These are phyloP conservation scores for Trichoderma asperellum DNA, from an alignment of 2,329 filamentous ascomycete genomes.

Conservation along the genomic window DNA sequence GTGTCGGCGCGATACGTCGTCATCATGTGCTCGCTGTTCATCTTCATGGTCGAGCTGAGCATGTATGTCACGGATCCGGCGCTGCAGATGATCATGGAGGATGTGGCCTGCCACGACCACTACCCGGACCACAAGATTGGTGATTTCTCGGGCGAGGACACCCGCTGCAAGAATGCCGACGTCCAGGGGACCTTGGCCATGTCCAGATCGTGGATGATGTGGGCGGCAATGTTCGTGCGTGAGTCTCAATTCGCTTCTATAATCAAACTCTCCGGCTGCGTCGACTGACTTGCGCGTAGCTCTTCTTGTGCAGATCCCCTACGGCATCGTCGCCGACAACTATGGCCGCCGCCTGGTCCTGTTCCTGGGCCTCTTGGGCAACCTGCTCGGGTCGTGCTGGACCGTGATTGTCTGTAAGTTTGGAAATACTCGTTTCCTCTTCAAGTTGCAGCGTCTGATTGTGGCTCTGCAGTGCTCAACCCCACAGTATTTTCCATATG, in stretches of 20 bases:
- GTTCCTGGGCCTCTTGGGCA: slow-evolving; percentile 42
- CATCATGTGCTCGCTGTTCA: slow-evolving; percentile 41
- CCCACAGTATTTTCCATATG: slow-evolving; percentile 46
- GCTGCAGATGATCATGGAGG: slow-evolving; percentile 55
- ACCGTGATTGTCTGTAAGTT: not conserved
- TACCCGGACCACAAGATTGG: slow-evolving; percentile 47
- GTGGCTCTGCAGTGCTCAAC: slow-evolving; percentile 39
- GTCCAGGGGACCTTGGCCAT: slow-evolving; percentile 58
- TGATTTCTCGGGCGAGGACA: slow-evolving; percentile 40
- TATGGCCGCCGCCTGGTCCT: slow-evolving; percentile 50
- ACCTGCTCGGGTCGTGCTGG: slow-evolving; percentile 37
- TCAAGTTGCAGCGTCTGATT: too few relatives aligned
- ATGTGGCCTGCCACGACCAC: slow-evolving; percentile 55
- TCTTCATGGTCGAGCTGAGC: slow-evolving; percentile 51
- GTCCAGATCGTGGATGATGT: slow-evolving; percentile 51
- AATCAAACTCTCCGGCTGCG: too few relatives aligned
- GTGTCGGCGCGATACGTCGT: slow-evolving; percentile 30
- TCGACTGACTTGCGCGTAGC: slow-evolving; percentile 43
- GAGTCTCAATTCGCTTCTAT: too few relatives aligned
- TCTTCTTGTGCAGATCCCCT: slow-evolving; percentile 50
- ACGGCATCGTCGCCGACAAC: slow-evolving; percentile 52
- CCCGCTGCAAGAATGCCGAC: slow-evolving; percentile 52
- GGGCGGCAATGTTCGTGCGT: slow-evolving; percentile 47
- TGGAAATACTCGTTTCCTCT: too few relatives aligned
- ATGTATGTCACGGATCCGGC: slow-evolving; percentile 47